Evolutionary conservation across 2,329 filamentous ascomycete species (phyloP).

Genomic region (Fusarium sp.): DNA sequence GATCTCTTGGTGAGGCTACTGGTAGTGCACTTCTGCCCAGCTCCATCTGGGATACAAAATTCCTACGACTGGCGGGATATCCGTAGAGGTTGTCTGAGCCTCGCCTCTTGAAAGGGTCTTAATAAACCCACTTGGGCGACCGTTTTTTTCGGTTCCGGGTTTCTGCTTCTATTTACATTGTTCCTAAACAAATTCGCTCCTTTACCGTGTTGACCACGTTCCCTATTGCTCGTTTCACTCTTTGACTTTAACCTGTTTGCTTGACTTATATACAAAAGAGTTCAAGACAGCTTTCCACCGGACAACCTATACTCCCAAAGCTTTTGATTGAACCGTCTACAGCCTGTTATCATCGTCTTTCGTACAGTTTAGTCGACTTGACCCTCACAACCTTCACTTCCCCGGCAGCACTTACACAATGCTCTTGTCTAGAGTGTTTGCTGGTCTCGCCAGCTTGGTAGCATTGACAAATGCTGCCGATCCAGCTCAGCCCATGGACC

Average conservation of each 20-base stretch:
- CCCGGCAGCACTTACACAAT: conserved; percentile 5
- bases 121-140: conserved; percentile 11
- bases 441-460: conserved; percentile 40
- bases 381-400: not conserved
- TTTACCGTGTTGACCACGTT: conserved; percentile 19
- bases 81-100: conserved; percentile 11
- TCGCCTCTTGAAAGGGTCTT: conserved; percentile 8
- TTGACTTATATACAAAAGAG: not conserved
- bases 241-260: not conserved
- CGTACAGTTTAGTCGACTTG: not conserved
- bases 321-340: not conserved
- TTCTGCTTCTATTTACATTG: not conserved
- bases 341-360: not conserved
- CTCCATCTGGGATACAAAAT: not conserved
- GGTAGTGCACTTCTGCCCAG: not conserved
- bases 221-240: conserved; percentile 14
- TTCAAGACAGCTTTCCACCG: not conserved
- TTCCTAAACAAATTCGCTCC: conserved; percentile 14
- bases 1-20: not conserved
- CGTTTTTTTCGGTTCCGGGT: not conserved
- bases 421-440: conserved; percentile 31
- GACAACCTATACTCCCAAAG: not conserved
- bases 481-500: conserved; percentile 44
- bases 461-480: conserved; percentile 26
- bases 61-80: conserved; percentile 2